Conservation (phyloP, 495 filamentous ascomycete genomes). For the Aspergillus steynii region DNA sequence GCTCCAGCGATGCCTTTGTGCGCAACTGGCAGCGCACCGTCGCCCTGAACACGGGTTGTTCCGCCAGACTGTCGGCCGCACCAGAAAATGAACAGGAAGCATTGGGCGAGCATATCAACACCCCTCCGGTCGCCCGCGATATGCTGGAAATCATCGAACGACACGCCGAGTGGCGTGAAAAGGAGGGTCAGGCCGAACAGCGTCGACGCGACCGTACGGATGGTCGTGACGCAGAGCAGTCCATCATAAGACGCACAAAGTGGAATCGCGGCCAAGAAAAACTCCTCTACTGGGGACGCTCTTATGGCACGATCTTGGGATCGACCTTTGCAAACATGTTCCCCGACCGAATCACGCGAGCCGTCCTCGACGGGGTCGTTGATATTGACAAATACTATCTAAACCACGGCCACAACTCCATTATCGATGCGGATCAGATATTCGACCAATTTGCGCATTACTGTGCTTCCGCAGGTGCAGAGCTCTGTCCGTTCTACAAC, state of each 20-base stretch:
- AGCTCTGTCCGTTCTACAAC: constrained; percentile 44
- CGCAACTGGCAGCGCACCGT: constrained; percentile 52
- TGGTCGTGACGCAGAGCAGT: constrained; percentile 30
- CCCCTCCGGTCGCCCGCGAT: constrained; percentile 47
- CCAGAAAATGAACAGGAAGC: constrained; percentile 26
- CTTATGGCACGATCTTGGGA: constrained; percentile 69
- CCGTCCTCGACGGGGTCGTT: constrained; percentile 56
- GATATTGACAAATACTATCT: constrained; percentile 49
- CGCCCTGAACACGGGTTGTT: constrained; percentile 42
- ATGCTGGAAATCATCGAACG: constrained; percentile 54
- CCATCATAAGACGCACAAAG: constrained; percentile 27
- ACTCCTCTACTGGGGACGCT: constrained; percentile 64
- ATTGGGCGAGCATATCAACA: constrained; percentile 50
- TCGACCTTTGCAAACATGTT: constrained; percentile 56
- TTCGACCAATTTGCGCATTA: constrained; percentile 47
- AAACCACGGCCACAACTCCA: constrained; percentile 40
- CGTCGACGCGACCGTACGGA: constrained; percentile 25
- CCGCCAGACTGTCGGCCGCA: constrained; percentile 27
- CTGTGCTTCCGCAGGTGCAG: constrained; percentile 46
- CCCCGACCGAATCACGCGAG: constrained; percentile 49
- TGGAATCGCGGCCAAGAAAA: constrained; percentile 44
- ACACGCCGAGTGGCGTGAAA: constrained; percentile 47
- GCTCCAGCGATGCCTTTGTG: constrained; percentile 30
- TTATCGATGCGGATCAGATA: constrained; percentile 51
- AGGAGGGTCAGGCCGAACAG: constrained; percentile 32